Evolutionary conservation across 148 eudicot species (phyloP).

Genomic region (Amaranthus hypochondriacus): DNA sequence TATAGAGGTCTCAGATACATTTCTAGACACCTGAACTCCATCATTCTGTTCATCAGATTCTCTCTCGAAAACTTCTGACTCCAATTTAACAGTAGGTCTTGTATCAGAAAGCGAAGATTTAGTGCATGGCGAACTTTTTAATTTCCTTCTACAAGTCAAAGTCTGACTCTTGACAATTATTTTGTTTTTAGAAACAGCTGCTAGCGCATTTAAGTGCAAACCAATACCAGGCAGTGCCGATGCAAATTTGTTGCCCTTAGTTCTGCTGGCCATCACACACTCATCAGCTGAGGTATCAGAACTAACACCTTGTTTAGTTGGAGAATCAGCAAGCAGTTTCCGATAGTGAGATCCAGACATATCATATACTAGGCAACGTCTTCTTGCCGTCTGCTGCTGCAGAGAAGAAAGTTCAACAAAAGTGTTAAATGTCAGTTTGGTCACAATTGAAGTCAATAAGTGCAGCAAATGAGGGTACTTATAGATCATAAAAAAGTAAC

Average conservation of each 20-base stretch:
- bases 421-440: slow-evolving; percentile 1
- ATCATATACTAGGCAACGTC: slow-evolving; percentile 43
- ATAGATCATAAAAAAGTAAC: no score
- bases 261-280: slow-evolving; percentile 20
- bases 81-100: slow-evolving; percentile 11
- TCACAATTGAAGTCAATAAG: neutral
- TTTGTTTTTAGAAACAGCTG: slow-evolving; percentile 28
- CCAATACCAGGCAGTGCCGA: slow-evolving; percentile 45
- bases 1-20: slow-evolving; percentile 15
- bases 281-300: slow-evolving; percentile 16
- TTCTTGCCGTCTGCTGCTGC: slow-evolving; percentile 33
- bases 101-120: slow-evolving; percentile 15
- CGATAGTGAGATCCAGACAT: slow-evolving; percentile 36
- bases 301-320: slow-evolving; percentile 16
- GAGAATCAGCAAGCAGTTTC: slow-evolving; percentile 32
- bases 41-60: slow-evolving; percentile 11
- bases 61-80: slow-evolving; percentile 13
- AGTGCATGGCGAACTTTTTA: slow-evolving; percentile 25
- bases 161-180: slow-evolving; percentile 34
- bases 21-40: slow-evolving; percentile 17
- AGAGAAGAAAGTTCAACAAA: slow-evolving; percentile 8
- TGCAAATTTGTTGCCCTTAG: slow-evolving; percentile 21
- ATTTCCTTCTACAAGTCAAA: slow-evolving; percentile 32
- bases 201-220: slow-evolving; percentile 46
- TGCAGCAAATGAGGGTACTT: neutral